Base-by-base conservation (phyloP, 164 flowering plant species). In the Sextonia rubra region DNA sequence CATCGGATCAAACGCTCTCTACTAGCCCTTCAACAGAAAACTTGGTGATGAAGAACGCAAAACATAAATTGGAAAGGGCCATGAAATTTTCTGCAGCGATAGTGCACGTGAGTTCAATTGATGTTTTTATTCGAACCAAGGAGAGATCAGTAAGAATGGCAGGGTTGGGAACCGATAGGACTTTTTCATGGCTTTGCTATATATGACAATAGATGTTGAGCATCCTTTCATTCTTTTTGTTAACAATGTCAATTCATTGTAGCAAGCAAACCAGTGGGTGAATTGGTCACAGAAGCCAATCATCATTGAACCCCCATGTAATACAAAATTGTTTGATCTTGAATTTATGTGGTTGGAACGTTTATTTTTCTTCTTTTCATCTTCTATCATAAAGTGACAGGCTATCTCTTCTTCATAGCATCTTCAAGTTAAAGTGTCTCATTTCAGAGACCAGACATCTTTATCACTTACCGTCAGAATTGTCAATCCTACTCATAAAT, bases 151-250 rank as follows among this genome's bases (percentile, higher is more conserved):
- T 14, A 70, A 22, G 73, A 47, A 48, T 17, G 30, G 66, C 22
- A 70, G 66, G 48, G 73, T 32, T 62, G 74, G 74, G 37, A 78
- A 78, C 68, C 62, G 48, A 9, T 60, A 60, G 12, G 24, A 9
- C n/a, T n/a, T n/a, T 9, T n/a, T 60, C 26, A 60, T n/a, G 64
- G 26, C 26, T 22, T 2, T 17, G 64, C 9, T 7, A 24, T 22
- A 22, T n/a, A n/a, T 4, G 24, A 9, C 64, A 22, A 20, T 25
- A 5, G 26, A 61, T 52, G 30, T 61, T 61, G 4, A 24, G 27
- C 9, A 61, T 24, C 23, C 67, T 26, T 26, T 29, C 47, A 4
- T 17, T 65, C 68, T 26, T 5, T 65, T 27, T 49, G 56, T 52
- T 52, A 0, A 52, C 4, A 18, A 52, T 12, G 12, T 52, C 2